Conservation (phyloP, 805 yeast species). For the Metschnikowia borealis region DNA sequence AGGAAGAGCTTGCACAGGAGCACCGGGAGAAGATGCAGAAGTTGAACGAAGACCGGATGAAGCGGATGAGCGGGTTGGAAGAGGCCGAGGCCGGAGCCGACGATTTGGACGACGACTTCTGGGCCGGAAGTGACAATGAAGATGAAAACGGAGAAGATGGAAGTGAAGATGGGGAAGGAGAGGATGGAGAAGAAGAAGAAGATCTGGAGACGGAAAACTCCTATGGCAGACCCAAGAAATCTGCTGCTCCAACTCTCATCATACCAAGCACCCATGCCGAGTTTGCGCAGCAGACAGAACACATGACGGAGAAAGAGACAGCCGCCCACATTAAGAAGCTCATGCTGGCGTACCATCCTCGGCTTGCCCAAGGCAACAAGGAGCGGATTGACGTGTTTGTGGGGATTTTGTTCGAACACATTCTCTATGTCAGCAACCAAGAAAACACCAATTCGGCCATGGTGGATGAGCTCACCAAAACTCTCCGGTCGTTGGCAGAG, state of each 20-base stretch:
- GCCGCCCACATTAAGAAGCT: constrained; percentile 50
- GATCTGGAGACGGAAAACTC: constrained; percentile 38
- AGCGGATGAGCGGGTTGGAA: constrained; percentile 69
- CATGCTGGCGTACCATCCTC: constrained; percentile 64
- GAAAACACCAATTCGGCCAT: constrained; percentile 22
- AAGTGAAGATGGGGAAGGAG: constrained; percentile 58
- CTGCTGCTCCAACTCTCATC: constrained; percentile 13
- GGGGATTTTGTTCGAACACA: constrained; percentile 59
- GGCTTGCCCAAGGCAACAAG: constrained; percentile 77
- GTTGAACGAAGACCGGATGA: constrained; percentile 63
- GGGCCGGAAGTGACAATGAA: constrained; percentile 51
- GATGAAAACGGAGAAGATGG: constrained; percentile 48
- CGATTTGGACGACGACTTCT: constrained; percentile 66
- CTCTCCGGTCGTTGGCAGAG: constrained; percentile 57
- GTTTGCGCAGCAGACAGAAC: constrained; percentile 29
- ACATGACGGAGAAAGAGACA: constrained; percentile 39
- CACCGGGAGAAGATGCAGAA: constrained; percentile 55
- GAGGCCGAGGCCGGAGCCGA: constrained; percentile 51
- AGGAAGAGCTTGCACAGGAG: constrained; percentile 62
- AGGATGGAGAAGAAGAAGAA: constrained; percentile 54
- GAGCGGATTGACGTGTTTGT: constrained; percentile 64
- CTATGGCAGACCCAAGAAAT: constrained; percentile 16
- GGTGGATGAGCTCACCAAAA: constrained; percentile 40
- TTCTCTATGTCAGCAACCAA: constrained; percentile 40
- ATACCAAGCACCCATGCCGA: constrained; percentile 33